Conservation (phyloP, 2,329 filamentous ascomycete genomes). For the Penicillium sumatraense region DNA sequence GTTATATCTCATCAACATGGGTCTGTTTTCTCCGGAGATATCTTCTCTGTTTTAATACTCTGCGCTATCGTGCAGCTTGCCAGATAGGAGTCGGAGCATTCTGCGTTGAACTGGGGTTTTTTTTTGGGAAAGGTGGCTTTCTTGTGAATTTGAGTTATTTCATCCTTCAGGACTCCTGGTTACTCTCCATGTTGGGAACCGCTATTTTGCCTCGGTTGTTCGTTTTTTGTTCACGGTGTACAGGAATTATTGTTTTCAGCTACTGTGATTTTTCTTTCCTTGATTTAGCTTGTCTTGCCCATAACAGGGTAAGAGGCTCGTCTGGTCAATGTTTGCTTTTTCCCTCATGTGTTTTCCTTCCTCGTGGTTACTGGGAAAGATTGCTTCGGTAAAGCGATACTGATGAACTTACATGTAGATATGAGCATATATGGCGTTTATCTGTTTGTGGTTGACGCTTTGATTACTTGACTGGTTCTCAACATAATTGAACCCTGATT, state of each 20-base stretch:
- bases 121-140: slow-evolving; percentile 36
- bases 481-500: slow-evolving; percentile 29
- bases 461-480: slow-evolving; percentile 27
- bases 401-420: slow-evolving; percentile 45
- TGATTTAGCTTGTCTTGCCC: slow-evolving; percentile 22
- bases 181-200: slow-evolving; percentile 22
- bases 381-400: slow-evolving; percentile 40
- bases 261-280: slow-evolving; percentile 20
- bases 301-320: slow-evolving; percentile 24
- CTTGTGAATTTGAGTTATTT: slow-evolving; percentile 24
- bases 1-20: slow-evolving; percentile 4
- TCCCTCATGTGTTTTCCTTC: slow-evolving; percentile 29
- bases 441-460: slow-evolving; percentile 29
- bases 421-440: slow-evolving; percentile 46
- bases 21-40: slow-evolving; percentile 10
- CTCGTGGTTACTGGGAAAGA: slow-evolving; percentile 29
- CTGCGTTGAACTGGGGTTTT: slow-evolving; percentile 26
- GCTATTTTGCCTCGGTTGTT: slow-evolving; percentile 5
- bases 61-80: slow-evolving; percentile 24
- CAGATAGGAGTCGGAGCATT: slow-evolving; percentile 29
- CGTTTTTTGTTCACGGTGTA: slow-evolving; percentile 24
- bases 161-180: slow-evolving; percentile 25
- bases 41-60: slow-evolving; percentile 20
- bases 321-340: slow-evolving; percentile 30
- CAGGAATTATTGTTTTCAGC: slow-evolving; percentile 18